These are phyloP conservation scores for Neofusicoccum umdonicola DNA, from an alignment of 2,329 filamentous ascomycete genomes.

Conservation along the genomic window DNA sequence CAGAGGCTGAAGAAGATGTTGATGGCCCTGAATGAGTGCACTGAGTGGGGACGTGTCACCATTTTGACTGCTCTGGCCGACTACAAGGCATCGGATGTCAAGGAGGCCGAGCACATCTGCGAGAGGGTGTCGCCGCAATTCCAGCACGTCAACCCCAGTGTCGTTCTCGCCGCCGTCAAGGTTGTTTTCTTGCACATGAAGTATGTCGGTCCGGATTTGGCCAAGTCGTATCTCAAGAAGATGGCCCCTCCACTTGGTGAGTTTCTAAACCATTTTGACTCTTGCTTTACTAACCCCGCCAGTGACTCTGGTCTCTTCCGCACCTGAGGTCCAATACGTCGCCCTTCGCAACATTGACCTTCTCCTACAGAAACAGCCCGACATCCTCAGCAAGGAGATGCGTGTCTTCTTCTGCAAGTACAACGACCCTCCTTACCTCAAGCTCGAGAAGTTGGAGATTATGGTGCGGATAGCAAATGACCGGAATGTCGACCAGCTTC, in stretches of 20 bases:
- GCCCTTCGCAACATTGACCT: slow-evolving; percentile 95
- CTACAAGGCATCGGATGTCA: slow-evolving; percentile 81
- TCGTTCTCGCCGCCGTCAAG: slow-evolving; percentile 96
- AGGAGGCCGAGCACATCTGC: slow-evolving; percentile 97
- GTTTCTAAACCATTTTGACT: slow-evolving; percentile 26
- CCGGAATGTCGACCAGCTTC: slow-evolving; percentile 88
- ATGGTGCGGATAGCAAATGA: slow-evolving; percentile 99
- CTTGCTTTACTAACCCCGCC: slow-evolving; percentile 25
- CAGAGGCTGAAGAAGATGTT: slow-evolving; percentile 89
- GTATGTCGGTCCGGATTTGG: slow-evolving; percentile 71
- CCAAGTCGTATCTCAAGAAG: slow-evolving; percentile 89
- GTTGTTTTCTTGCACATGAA: slow-evolving; percentile 97
- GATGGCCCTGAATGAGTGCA: slow-evolving; percentile 95
- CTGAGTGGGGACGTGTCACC: slow-evolving; percentile 95
- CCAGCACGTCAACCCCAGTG: slow-evolving; percentile 96
- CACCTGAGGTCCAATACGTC: slow-evolving; percentile 96
- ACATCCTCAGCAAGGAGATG: slow-evolving; percentile 95
- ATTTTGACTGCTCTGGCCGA: slow-evolving; percentile 87
- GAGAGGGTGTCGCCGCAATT: slow-evolving; percentile 95
- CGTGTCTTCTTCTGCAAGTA: slow-evolving; percentile 99
- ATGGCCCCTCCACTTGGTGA: slow-evolving; percentile 93
- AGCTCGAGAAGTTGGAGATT: slow-evolving; percentile 95
- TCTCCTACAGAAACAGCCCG: slow-evolving; percentile 89
- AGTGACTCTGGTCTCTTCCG: slow-evolving; percentile 95
- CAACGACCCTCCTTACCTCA: slow-evolving; percentile 96